phyloP scores from a whole-genome alignment of 2,329 filamentous ascomycete species.

The Colletotrichum chlorophyti region DNA sequence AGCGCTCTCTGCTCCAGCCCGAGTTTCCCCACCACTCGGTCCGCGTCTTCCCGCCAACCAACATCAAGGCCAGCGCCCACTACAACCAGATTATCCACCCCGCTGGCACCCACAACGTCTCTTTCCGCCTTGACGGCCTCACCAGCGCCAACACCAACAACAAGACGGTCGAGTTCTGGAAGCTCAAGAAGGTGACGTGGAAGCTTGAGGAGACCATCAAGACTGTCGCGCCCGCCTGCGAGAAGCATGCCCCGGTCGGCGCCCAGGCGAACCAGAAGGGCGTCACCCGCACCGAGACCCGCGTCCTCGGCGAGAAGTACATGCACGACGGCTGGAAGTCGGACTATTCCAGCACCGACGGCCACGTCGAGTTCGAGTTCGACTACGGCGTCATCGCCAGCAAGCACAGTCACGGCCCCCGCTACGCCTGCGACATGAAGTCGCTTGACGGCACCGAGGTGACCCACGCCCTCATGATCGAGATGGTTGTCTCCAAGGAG shows the following conservation, averaged over 20 bases:
- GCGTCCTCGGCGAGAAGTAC: conserved; percentile 80
- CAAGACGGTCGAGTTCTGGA: conserved; percentile 82
- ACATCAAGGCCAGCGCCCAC: conserved; percentile 85
- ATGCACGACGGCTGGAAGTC: conserved; percentile 92
- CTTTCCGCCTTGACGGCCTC: conserved; percentile 86
- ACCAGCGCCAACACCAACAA: conserved; percentile 72
- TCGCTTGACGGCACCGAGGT: conserved; percentile 78
- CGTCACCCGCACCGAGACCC: conserved; percentile 74
- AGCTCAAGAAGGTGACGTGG: conserved; percentile 91
- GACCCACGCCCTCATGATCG: conserved; percentile 84
- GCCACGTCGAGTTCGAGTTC: conserved; percentile 79
- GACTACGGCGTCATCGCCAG: conserved; percentile 64
- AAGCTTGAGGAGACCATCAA: conserved; percentile 87
- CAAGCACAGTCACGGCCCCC: conserved; percentile 54
- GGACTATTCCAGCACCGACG: conserved; percentile 57
- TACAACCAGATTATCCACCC: conserved; percentile 86
- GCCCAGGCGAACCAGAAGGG: conserved; percentile 63
- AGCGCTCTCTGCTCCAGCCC: conserved; percentile 76
- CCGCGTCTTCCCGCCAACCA: conserved; percentile 94
- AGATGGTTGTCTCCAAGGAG: conserved; percentile 94
- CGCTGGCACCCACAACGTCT: conserved; percentile 80
- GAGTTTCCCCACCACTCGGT: conserved; percentile 87
- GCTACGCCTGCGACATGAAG: conserved; percentile 80
- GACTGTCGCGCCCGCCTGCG: conserved; percentile 80
- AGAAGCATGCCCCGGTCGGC: conserved; percentile 69